Evolutionary conservation across 2,329 filamentous ascomycete species (phyloP).

Genomic region (Plenodomus biglobosus): DNA sequence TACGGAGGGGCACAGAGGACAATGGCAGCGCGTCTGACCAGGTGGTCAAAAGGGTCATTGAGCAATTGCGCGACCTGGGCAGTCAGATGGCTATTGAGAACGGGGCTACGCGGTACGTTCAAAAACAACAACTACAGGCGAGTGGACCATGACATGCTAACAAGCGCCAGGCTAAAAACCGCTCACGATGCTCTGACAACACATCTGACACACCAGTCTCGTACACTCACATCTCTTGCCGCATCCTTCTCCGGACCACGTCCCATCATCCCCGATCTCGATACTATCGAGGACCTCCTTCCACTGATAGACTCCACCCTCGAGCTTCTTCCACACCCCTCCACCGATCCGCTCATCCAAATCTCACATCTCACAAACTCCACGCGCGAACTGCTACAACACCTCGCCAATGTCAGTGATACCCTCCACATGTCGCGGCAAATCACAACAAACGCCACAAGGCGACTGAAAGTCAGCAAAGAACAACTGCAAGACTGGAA

Average conservation of each 20-base stretch:
- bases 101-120: slow-evolving; percentile 65
- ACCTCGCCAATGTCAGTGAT: slow-evolving; percentile 83
- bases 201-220: slow-evolving; percentile 73
- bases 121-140: not conserved
- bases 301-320: slow-evolving; percentile 67
- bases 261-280: slow-evolving; percentile 62
- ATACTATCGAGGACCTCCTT: slow-evolving; percentile 68
- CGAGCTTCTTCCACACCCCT: slow-evolving; percentile 67
- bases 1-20: slow-evolving; percentile 62
- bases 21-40: slow-evolving; percentile 66
- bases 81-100: slow-evolving; percentile 73
- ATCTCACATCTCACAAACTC: slow-evolving; percentile 67
- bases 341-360: slow-evolving; percentile 64
- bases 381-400: slow-evolving; percentile 71
- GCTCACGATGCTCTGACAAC: slow-evolving; percentile 74
- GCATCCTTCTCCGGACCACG: slow-evolving; percentile 72
- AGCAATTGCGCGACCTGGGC: slow-evolving; percentile 69
- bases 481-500: slow-evolving; percentile 85
- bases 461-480: slow-evolving; percentile 76
- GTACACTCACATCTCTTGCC: slow-evolving; percentile 71
- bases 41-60: slow-evolving; percentile 68
- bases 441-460: slow-evolving; percentile 76
- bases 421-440: slow-evolving; percentile 93
- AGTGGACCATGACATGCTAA: slow-evolving; percentile 13
- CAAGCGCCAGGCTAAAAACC: slow-evolving; percentile 64